Evolutionary conservation across 345 rosid species (phyloP), one percentile per base, ranked within the genome.

Genomic region (Mangifera indica): DNA sequence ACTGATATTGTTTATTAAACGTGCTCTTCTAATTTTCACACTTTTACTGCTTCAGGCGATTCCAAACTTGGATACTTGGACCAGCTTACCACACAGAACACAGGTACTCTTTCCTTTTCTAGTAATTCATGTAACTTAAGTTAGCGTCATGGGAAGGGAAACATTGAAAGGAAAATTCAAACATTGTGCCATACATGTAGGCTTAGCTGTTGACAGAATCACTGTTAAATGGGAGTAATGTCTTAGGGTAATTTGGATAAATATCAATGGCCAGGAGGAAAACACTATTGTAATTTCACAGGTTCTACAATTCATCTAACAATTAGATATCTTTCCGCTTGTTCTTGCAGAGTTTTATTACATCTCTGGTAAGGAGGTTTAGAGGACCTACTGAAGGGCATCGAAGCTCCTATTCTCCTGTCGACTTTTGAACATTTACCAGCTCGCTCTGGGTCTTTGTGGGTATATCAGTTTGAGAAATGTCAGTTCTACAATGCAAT

Each of bases 51-150:
- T 73, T 71, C 83, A 95, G 99, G 84, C 83, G 59, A 80, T 95
- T 72, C 99, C 98, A 0, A 92, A 92, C 82, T 45, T 85, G 80
- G 96, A 88, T 74, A 80, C 89, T 67, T 95, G 99, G 99, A 76
- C 71, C 74, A 81, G 87, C 78, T 46, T 91, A 77, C 98, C 93
- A 12, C 97, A 81, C 67, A 91, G 85, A 79, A 82, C 74, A 56
- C 91, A 89, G 91, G 98, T 95, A 85, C 46, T 73, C 25, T 22
- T 51, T 25, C 40, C 49, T 25, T 73, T 46, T 66, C 17, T 22
- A 14, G 7, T 49, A 49, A 49, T 49, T 49, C 15, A 49, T 49
- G 4, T 14, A 49, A 49, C 53, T 49, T 49, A 6, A 49, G 6
- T 49, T 15, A 20, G 34, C 2, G 5, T 48, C 12, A 69, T 17